Evolutionary conservation across 2,329 filamentous ascomycete species (phyloP).

Genomic region (Arthrobotrys megalospora): DNA sequence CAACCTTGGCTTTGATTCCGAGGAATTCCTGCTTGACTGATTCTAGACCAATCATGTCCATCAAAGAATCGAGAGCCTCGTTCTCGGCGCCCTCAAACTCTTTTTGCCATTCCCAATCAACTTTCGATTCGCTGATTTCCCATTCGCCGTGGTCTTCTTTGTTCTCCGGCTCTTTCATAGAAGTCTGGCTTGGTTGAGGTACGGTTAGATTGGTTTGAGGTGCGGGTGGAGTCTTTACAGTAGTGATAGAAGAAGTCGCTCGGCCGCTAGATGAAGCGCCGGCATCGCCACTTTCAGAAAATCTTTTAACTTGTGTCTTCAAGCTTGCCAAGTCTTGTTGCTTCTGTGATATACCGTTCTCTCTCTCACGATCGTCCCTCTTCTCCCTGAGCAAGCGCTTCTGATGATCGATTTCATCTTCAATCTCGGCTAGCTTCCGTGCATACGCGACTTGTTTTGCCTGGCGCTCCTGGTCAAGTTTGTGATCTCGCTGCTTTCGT

Average conservation of each 20-base stretch:
- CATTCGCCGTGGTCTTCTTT: constrained; percentile 29
- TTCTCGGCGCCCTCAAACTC: constrained; percentile 71
- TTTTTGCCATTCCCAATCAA: constrained; percentile 79
- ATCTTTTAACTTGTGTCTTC: constrained; percentile 63
- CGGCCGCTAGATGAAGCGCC: constrained; percentile 29
- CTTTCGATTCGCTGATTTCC: constrained; percentile 66
- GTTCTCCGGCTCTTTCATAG: constrained; percentile 48
- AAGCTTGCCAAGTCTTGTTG: constrained; percentile 70
- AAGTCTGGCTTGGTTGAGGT: constrained; percentile 40
- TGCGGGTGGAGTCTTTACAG: constrained; percentile 33
- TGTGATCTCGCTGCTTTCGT: constrained; percentile 69
- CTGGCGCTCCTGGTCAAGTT: constrained; percentile 72
- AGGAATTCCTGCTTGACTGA: constrained; percentile 77
- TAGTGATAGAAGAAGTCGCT: constrained; percentile 24
- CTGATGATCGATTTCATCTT: constrained; percentile 73
- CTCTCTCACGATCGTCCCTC: constrained; percentile 69
- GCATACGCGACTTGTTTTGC: constrained; percentile 70
- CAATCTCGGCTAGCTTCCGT: constrained; percentile 69
- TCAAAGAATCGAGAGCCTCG: constrained; percentile 74
- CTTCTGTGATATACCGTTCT: constrained; percentile 70
- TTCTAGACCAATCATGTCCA: constrained; percentile 80
- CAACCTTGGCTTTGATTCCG: constrained; percentile 75
- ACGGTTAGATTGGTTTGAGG: constrained; percentile 22
- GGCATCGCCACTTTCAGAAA: constrained; percentile 40
- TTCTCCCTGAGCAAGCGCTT: constrained; percentile 69